Conservation (phyloP, 495 filamentous ascomycete species). For the Letharia columbiana region DNA sequence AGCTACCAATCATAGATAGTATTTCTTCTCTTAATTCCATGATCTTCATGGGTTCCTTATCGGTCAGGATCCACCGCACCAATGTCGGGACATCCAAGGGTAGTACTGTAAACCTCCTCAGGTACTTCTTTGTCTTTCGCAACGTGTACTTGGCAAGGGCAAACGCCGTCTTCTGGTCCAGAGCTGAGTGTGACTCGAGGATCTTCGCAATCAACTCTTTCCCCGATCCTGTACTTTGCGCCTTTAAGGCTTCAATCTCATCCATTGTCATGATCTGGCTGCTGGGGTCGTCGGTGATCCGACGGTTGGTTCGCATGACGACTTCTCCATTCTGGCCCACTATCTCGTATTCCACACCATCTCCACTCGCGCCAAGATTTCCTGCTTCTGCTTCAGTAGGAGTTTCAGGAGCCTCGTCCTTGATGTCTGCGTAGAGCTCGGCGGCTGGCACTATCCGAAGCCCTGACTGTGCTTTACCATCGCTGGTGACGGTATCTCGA, state of each 20-base stretch:
- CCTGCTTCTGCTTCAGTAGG: constrained; percentile 41
- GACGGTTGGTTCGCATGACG: constrained; percentile 67
- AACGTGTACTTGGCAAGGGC: constrained; percentile 91
- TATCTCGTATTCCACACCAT: constrained; percentile 41
- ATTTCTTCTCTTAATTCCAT: constrained; percentile 85
- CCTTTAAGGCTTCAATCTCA: constrained; percentile 90
- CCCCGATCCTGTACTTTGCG: constrained; percentile 63
- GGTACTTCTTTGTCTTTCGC: constrained; percentile 87
- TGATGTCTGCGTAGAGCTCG: constrained; percentile 75
- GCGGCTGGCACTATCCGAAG: constrained; percentile 71
- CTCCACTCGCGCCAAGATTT: constrained; percentile 35
- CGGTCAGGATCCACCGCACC: constrained; percentile 61
- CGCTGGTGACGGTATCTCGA: constrained; percentile 57
- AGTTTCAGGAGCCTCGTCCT: constrained; percentile 43
- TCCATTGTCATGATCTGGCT: constrained; percentile 73
- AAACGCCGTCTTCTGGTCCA: constrained; percentile 92
- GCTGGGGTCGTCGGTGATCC: constrained; percentile 69
- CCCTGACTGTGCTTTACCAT: constrained; percentile 45
- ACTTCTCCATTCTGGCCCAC: constrained; percentile 47
- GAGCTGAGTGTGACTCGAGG: constrained; percentile 68
- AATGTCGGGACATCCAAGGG: constrained; percentile 72
- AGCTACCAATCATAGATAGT: constrained; percentile 60
- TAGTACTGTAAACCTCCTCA: constrained; percentile 73
- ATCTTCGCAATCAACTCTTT: constrained; percentile 84
- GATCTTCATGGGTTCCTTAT: constrained; percentile 69